phyloP scores from a whole-genome alignment of 2,329 filamentous ascomycete genomes.

The Cercospora sp. region DNA sequence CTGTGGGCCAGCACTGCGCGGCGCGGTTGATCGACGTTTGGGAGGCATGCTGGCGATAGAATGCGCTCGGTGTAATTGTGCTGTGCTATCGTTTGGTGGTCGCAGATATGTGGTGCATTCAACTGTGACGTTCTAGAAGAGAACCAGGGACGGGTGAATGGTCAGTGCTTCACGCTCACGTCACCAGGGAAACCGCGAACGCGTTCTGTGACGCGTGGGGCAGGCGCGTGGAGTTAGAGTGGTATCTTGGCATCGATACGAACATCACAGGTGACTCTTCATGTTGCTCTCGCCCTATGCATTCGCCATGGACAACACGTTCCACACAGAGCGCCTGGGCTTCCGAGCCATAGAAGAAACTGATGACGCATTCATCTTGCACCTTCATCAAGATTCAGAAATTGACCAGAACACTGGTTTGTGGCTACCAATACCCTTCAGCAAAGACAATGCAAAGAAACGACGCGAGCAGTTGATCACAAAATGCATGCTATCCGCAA shows the following conservation, averaged over 20 bases:
- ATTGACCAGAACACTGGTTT: neutral
- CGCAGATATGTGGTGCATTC: neutral
- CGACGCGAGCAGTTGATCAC: neutral
- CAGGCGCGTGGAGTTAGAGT: neutral
- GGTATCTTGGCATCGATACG: neutral
- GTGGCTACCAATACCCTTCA: neutral
- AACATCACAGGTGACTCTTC: neutral
- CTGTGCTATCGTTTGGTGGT: neutral
- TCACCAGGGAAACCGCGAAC: constrained; percentile 6
- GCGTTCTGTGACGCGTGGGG: neutral
- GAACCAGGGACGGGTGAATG: neutral
- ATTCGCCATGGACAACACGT: neutral
- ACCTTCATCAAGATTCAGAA: neutral
- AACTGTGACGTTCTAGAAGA: constrained; percentile 7
- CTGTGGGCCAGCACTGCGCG: constrained; percentile 47
- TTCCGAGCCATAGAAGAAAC: neutral
- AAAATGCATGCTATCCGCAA: neutral
- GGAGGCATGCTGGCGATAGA: constrained; percentile 44
- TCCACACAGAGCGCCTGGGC: neutral
- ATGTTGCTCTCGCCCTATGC: neutral
- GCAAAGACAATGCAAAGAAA: neutral
- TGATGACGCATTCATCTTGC: neutral
- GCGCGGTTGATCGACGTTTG: constrained; percentile 44
- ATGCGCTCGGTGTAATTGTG: neutral
- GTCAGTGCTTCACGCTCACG: constrained; percentile 6